Base-by-base conservation (phyloP, 2,329 filamentous ascomycete species). In the Colletotrichum sp. region DNA sequence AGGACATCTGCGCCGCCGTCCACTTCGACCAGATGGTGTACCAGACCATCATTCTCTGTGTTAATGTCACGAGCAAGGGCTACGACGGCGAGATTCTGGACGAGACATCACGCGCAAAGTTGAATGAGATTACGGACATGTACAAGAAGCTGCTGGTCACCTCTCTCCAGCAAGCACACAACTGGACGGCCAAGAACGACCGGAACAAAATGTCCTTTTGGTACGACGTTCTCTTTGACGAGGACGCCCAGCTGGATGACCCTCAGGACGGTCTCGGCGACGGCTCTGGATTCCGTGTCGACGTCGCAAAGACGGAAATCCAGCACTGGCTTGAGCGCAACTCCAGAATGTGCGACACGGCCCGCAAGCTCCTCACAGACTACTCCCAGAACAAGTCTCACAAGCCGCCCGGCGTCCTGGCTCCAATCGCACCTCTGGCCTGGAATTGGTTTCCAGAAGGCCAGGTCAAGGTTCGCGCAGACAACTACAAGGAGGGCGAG, bases 201-300 rank as follows among this genome's bases (percentile, higher is more conserved):
- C 86, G 92, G 44, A 93, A 93, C 82, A 94, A 94, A 81, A 93
- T 93, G 91, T 88, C 90, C 0, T 93, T 94, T 76, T 94, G 92
- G 92, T 91, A 90, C 72, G 90, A 92, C 70, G 90, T 93, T 32
- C 84, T 94, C 9, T 93, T 93, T 71, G 92, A 93, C 70, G 91
- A 91, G 34, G 88, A 89, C 34, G 86, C 85, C 8, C 85, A 84
- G 4, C 83, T 86, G 34, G 86, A 86, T 10, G 86, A 87, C 62
- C 87, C 88, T 3, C 88, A 91, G 49, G 90, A 92, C 72, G 84
- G 84, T 4, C 83, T 89, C n/a, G 84, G 87, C 34, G 89, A 92
- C 69, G 87, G 88, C 60, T 87, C 87, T 13, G 89, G 89, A 9
- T 90, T 92, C 76, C 87, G 89, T 32, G 87, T 90, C 12, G 87